phyloP scores from a whole-genome alignment of 495 filamentous ascomycete species.

The Platismatia glauca region DNA sequence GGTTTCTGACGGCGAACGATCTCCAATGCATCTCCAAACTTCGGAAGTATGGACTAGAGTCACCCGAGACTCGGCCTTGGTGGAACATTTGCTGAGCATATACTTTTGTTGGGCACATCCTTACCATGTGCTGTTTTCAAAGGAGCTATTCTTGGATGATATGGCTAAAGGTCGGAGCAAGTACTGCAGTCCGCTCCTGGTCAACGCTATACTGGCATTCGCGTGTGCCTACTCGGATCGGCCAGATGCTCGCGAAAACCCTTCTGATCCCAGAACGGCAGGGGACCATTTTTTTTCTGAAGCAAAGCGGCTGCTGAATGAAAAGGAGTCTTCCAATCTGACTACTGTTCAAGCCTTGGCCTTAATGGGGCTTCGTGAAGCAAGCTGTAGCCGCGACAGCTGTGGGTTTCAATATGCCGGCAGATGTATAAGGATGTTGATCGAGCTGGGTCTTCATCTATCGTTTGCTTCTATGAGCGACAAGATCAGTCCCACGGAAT shows the following conservation, averaged over 20 bases:
- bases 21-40: conserved; percentile 1
- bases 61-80: not conserved
- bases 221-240: conserved; percentile 66
- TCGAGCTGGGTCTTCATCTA: conserved; percentile 25
- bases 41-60: conserved; percentile 13
- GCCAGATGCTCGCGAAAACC: conserved; percentile 51
- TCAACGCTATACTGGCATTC: conserved; percentile 65
- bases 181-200: conserved; percentile 64
- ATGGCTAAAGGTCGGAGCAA: conserved; percentile 44
- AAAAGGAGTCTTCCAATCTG: conserved; percentile 49
- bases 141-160: conserved; percentile 63
- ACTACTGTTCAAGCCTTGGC: conserved; percentile 73
- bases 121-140: conserved; percentile 60
- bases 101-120: conserved; percentile 82
- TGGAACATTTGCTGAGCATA: conserved; percentile 32
- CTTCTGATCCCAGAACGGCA: conserved; percentile 51
- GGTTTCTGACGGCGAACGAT: not conserved
- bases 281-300: conserved; percentile 68
- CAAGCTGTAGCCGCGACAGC: conserved; percentile 26
- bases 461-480: conserved; percentile 11
- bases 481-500: conserved; percentile 28
- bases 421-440: conserved; percentile 29
- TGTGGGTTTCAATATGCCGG: conserved; percentile 35
- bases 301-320: conserved; percentile 49
- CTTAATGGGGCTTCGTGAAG: conserved; percentile 47